A percentile compares a stretch with the other conserved stretches of the same genome.
phyloP scores from a whole-genome alignment of 331 rosid genomes.

The Acacia pycnantha region DNA sequence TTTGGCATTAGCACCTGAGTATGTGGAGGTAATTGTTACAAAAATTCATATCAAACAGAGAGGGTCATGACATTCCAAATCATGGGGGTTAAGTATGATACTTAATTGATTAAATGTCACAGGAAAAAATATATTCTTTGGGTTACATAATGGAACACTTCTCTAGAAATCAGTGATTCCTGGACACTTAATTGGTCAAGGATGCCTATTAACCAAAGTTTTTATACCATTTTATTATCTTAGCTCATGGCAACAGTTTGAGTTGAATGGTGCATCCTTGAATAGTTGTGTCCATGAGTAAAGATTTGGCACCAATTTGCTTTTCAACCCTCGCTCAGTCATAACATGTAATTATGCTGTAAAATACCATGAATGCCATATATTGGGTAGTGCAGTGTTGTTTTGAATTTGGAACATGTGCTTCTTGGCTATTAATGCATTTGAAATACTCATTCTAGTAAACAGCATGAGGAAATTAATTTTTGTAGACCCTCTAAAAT shows the following conservation, averaged over 20 bases:
- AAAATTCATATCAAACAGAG: background rate
- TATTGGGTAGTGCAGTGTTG: background rate
- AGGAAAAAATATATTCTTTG: background rate
- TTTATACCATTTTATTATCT: background rate
- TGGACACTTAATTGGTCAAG: background rate
- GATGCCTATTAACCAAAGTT: background rate
- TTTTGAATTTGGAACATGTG: background rate
- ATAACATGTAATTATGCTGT: background rate
- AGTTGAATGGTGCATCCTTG: background rate
- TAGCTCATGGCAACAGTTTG: background rate
- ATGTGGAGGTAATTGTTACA: slow-evolving; percentile 58
- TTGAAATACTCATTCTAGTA: background rate
- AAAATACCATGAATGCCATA: background rate
- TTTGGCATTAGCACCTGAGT: slow-evolving; percentile 53
- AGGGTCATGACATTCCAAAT: slow-evolving; percentile 23
- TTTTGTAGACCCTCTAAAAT: background rate
- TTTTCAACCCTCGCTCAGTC: background rate
- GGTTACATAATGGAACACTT: background rate
- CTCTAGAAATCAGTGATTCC: background rate
- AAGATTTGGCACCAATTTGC: background rate
- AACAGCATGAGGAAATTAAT: background rate
- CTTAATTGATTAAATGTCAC: background rate
- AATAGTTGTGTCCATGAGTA: background rate
- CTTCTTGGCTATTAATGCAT: background rate
- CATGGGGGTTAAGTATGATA: background rate